phyloP scores from a whole-genome alignment of 1,284 basidiomycete genomes.

The Athelia psychrophila region DNA sequence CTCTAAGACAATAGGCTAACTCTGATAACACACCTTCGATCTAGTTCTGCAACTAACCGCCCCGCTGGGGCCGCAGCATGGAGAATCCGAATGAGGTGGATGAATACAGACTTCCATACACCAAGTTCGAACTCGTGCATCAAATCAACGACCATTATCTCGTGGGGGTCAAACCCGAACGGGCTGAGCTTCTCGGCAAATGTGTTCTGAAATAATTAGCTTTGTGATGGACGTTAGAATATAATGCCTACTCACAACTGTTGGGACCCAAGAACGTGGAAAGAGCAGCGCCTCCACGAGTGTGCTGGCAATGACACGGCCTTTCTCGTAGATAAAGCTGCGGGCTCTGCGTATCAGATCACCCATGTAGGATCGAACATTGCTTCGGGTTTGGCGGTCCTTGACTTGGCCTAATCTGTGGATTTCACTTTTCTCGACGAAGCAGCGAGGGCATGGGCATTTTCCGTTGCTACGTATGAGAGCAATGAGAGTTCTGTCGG shows the following conservation, averaged over 20 bases:
- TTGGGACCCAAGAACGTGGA: neutral
- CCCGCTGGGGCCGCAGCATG: slow-evolving; percentile 6
- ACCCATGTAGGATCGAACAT: neutral
- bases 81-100: slow-evolving; percentile 20
- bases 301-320: neutral
- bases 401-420: slow-evolving; percentile 3
- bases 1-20: too few species aligned
- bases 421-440: slow-evolving; percentile 9
- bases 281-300: neutral
- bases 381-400: neutral
- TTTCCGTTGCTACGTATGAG: slow-evolving; percentile 9
- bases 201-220: neutral
- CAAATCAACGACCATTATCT: slow-evolving; percentile 15
- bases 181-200: slow-evolving; percentile 1
- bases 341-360: neutral
- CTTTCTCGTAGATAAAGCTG: neutral
- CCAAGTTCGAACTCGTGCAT: slow-evolving; percentile 20
- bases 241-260: neutral
- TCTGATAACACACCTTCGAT: neutral
- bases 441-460: slow-evolving; percentile 17
- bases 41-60: neutral
- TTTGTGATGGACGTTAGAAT: neutral
- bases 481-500: slow-evolving; percentile 8
- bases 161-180: slow-evolving; percentile 5
- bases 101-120: slow-evolving; percentile 19